Percentiles rank a stretch among this genome's conserved stretches.
Evolutionary conservation across 352 stramenopile species (phyloP).

Genomic region (Elongisporangium prolatum): DNA sequence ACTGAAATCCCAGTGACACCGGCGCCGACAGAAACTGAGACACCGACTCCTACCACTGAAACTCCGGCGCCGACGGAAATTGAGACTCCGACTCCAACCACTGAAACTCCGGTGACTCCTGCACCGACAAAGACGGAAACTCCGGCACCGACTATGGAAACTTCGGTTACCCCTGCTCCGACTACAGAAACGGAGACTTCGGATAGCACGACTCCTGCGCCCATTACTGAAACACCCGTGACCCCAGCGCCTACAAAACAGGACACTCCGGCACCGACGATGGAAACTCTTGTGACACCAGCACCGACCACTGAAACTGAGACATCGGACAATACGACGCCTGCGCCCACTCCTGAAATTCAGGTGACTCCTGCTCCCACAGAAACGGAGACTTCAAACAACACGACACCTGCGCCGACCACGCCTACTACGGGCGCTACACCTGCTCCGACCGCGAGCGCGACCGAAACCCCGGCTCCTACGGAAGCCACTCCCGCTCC

Average conservation of each 20-base stretch:
- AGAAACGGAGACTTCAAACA: not conserved
- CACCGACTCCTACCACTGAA: constrained; percentile 4
- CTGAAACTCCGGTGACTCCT: constrained; percentile 8
- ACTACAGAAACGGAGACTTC: constrained; percentile 11
- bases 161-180: constrained; percentile 18
- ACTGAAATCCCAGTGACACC: constrained; percentile 15
- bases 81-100: constrained; percentile 1
- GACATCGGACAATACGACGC: not conserved
- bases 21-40: constrained; percentile 14
- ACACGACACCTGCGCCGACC: not conserved
- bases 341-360: constrained; percentile 5
- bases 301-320: constrained; percentile 1
- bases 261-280: constrained; percentile 6
- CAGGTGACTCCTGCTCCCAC: constrained; percentile 8
- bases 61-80: constrained; percentile 1
- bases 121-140: not conserved
- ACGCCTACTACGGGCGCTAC: not conserved
- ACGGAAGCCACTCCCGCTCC: constrained; percentile 3
- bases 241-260: constrained; percentile 17
- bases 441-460: constrained; percentile 4
- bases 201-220: too few relatives aligned
- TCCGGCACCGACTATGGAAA: constrained; percentile 6
- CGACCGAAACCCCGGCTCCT: constrained; percentile 4
- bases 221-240: constrained; percentile 1
- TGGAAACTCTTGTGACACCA: constrained; percentile 7